These are phyloP conservation scores for Beauveria caledonica DNA, from an alignment of 2,329 filamentous ascomycete genomes.

Conservation along the genomic window DNA sequence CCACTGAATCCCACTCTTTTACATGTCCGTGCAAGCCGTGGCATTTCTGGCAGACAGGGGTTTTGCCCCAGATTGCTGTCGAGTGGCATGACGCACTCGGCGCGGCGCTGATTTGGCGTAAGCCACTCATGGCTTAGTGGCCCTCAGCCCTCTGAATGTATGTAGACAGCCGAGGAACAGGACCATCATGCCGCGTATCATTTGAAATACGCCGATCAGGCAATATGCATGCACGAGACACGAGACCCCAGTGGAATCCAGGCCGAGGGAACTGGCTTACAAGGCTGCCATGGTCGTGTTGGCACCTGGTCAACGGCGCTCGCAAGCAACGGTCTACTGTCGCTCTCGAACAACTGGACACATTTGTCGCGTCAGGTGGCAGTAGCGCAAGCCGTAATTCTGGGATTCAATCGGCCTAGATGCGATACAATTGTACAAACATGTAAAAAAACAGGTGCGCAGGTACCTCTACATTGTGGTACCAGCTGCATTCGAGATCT, in stretches of 20 bases:
- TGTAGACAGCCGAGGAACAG: conserved; percentile 1
- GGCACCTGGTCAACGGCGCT: not conserved
- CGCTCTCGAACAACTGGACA: not conserved
- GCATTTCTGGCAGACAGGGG: conserved; percentile 17
- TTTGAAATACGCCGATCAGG: not conserved
- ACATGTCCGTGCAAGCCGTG: not conserved
- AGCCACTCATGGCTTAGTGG: not conserved
- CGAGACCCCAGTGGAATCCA: not conserved
- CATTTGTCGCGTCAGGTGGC: not conserved
- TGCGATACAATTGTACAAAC: not conserved
- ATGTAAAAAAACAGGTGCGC: not conserved
- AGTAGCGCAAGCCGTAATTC: not conserved
- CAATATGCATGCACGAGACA: not conserved
- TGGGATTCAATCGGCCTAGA: no score
- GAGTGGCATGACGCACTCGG: conserved; percentile 13
- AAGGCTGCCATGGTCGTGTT: not conserved
- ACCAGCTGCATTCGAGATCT: not conserved
- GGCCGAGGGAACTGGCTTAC: not conserved
- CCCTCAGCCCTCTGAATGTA: no score
- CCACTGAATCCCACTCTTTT: not conserved
- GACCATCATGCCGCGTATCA: not conserved
- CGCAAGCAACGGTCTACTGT: not conserved
- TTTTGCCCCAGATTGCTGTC: conserved; percentile 25
- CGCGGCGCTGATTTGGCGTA: conserved; percentile 6
- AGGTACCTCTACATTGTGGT: not conserved